Evolutionary conservation across 2,329 filamentous ascomycete species (phyloP).

Genomic region (Apiospora marii): DNA sequence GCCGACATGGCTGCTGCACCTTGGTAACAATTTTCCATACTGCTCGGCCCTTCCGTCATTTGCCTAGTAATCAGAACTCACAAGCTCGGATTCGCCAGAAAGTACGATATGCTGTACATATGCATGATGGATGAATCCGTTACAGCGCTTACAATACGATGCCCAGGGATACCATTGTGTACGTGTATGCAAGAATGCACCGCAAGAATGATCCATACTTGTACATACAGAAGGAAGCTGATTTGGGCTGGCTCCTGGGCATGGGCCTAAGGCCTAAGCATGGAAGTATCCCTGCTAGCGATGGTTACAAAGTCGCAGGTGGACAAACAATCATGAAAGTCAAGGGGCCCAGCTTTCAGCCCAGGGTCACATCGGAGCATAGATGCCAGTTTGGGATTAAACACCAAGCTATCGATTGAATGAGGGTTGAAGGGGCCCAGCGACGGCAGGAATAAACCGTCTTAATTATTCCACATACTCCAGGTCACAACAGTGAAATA

Average conservation of each 20-base stretch:
- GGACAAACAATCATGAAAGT: neutral
- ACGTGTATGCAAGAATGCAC: no score
- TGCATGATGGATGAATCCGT: slow-evolving; percentile 1
- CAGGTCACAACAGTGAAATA: no score
- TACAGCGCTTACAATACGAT: neutral
- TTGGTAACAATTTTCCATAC: neutral
- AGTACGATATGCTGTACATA: neutral
- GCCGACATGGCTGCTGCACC: neutral
- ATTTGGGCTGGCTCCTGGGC: neutral
- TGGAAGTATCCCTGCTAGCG: slow-evolving; percentile 16
- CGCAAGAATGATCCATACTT: neutral
- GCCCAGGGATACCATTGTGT: neutral
- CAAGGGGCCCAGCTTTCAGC: slow-evolving; percentile 20
- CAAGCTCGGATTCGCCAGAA: neutral
- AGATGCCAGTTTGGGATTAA: slow-evolving; percentile 27
- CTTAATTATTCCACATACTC: no score
- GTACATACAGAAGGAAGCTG: neutral
- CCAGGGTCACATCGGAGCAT: slow-evolving; percentile 26
- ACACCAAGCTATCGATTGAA: slow-evolving; percentile 16
- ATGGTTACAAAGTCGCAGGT: slow-evolving; percentile 16
- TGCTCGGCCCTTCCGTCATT: neutral
- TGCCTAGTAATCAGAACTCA: neutral
- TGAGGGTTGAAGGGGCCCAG: slow-evolving; percentile 7
- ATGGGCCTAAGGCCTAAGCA: slow-evolving; percentile 2
- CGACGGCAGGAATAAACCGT: no score